Evolutionary conservation across 78 protist species (phyloP).

Genomic region (Guillardia theta): DNA sequence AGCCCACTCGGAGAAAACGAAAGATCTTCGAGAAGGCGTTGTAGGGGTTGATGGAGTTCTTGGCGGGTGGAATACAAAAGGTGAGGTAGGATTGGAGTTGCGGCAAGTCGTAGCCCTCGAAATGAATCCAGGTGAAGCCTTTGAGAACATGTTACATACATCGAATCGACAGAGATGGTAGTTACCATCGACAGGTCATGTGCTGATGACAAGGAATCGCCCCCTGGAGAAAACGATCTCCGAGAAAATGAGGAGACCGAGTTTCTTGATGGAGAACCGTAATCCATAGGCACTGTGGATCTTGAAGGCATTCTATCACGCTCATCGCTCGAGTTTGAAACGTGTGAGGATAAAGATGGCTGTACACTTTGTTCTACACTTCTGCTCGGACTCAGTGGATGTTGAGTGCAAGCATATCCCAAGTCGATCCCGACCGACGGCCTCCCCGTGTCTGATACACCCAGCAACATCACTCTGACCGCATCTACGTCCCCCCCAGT

Average conservation of each 20-base stretch:
- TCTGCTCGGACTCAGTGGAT: neutral
- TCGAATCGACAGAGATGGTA: neutral
- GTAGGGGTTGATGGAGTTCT: neutral
- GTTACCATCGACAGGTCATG: neutral
- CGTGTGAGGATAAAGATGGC: neutral
- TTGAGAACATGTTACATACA: neutral
- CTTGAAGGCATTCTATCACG: neutral
- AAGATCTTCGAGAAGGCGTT: neutral
- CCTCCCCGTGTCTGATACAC: neutral
- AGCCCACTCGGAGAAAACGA: neutral
- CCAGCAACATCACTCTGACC: constrained; percentile 13
- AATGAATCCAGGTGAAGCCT: too few relatives aligned
- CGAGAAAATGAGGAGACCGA: neutral
- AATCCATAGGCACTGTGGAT: neutral
- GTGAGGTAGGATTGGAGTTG: neutral
- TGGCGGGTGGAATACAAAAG: neutral
- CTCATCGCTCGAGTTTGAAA: neutral
- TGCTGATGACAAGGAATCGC: neutral
- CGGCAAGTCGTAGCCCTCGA: too few relatives aligned
- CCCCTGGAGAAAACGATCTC: neutral
- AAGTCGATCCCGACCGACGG: constrained; percentile 26
- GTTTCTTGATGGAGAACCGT: neutral
- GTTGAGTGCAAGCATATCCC: constrained; percentile 22
- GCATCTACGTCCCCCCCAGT: neutral
- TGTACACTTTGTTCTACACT: neutral